phyloP scores from a whole-genome alignment of 371 early-diverging fungal species.

The Ecytonucleospora hepatopenaei region DNA sequence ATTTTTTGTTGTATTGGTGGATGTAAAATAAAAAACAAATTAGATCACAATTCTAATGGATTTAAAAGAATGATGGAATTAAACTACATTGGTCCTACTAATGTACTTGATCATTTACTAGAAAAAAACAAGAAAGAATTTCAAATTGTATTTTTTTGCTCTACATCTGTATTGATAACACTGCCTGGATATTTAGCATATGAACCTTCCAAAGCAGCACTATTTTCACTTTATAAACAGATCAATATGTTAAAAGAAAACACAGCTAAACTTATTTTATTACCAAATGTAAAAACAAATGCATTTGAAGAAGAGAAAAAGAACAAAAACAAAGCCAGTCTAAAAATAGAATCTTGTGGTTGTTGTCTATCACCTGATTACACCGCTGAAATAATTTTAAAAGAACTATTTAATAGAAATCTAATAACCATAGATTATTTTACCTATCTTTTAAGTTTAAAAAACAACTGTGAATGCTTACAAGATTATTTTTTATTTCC shows the following conservation, averaged over 20 bases:
- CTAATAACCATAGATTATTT: conserved; percentile 19
- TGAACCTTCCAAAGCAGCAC: conserved; percentile 67
- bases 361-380: conserved; percentile 9
- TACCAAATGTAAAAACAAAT: too few relatives aligned
- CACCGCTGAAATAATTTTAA: conserved; percentile 15
- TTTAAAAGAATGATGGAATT: conserved; percentile 61
- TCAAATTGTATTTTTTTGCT: conserved; percentile 65
- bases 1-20: conserved; percentile 69
- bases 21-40: conserved; percentile 63
- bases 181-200: conserved; percentile 69
- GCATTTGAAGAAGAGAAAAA: not conserved
- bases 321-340: conserved; percentile 60
- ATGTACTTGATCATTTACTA: conserved; percentile 62
- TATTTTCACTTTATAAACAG: conserved; percentile 60
- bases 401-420: conserved; percentile 17
- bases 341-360: conserved; percentile 65
- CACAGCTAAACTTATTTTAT: too few relatives aligned
- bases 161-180: conserved; percentile 61
- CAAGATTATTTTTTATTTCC: conserved; percentile 39
- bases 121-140: conserved; percentile 60
- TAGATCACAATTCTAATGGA: conserved; percentile 61
- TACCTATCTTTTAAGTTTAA: conserved; percentile 28
- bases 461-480: conserved; percentile 17
- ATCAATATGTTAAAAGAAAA: too few relatives aligned
- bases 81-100: conserved; percentile 69